Base-by-base conservation (phyloP, 164 flowering plant species). In the Chimonanthus salicifolius region DNA sequence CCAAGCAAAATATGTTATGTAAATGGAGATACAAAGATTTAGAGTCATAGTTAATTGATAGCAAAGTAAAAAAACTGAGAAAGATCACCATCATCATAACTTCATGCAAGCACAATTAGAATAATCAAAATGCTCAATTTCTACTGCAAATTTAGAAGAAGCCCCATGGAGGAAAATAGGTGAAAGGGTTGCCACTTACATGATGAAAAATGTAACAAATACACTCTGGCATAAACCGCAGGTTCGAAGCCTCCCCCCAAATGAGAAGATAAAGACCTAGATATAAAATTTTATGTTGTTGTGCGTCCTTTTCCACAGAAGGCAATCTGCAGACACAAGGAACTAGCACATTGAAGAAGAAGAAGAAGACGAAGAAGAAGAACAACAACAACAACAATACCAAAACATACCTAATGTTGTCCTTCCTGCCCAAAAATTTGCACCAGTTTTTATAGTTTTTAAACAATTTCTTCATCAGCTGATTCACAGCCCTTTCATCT, bases 241-340 rank as follows among this genome's bases (percentile, higher is more conserved):
- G 80, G 78, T 95, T 95, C 75, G 99, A 89, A 75, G 99, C 98
- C 80, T 93, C 99, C 18, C 99, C 99, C 99, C 99, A 95, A 75
- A 95, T 93, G 60, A 95, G 91, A 79, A 93, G 94, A 83, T 93
- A 89, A 68, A 95, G 97, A 47, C 86, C 97, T 65, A 89, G 76
- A 69, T 89, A 92, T 54, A 93, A 77, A 80, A 93, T 82, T 78
- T 93, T 95, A 72, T 88, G 82, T 51, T 93, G 98, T 72, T 88
- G 97, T 7, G 82, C 92, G 72, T 92, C 92, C 78, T 83, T 88
- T 70, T 92, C 85, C 71, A 89, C 83, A 75, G 82, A 71, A 58
- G 99, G 96, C 77, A 92, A 80, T 84, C 99, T 95, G 86, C 74
- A 74, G 7, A 76, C 47, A 65, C 44, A 54, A 15, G 1, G 43